Conservation (phyloP, 345 rosid genomes). For the Barbarea vulgaris region DNA sequence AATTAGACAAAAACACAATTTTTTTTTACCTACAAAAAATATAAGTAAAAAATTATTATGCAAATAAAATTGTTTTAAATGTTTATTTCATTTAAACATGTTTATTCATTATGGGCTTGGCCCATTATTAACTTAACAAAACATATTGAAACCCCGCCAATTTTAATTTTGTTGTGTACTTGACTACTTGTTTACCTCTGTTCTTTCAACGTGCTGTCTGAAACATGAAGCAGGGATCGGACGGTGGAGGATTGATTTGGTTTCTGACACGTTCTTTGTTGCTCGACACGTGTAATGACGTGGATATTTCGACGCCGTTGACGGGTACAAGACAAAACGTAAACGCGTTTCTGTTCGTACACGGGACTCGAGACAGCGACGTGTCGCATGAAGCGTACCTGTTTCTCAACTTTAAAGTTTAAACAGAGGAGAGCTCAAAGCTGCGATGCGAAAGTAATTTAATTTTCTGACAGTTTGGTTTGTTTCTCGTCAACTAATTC, state of each 20-base stretch:
- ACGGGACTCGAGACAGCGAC: constrained; percentile 39
- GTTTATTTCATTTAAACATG: too few relatives aligned
- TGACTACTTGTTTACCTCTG: neutral
- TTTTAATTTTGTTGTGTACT: neutral
- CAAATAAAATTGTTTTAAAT: too few relatives aligned
- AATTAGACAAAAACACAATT: too few relatives aligned
- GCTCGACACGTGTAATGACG: constrained; percentile 17
- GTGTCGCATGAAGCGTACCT: constrained; percentile 25
- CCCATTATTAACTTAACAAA: neutral
- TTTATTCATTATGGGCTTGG: neutral
- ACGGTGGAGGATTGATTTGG: neutral
- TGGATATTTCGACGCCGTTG: constrained; percentile 30
- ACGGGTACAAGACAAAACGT: constrained; percentile 25
- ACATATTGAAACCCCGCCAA: neutral
- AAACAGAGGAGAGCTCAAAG: constrained; percentile 20
- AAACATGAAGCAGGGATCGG: constrained; percentile 1
- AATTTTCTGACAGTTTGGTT: constrained; percentile 31
- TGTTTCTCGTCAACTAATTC: constrained; percentile 5
- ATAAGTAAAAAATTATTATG: too few relatives aligned
- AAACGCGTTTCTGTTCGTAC: constrained; percentile 35
- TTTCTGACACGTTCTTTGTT: neutral
- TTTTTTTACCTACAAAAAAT: too few relatives aligned
- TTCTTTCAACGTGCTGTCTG: constrained; percentile 10
- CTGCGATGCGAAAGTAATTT: constrained; percentile 14
- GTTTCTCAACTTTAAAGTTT: constrained; percentile 4